A percentile compares a stretch with the other conserved stretches of the same genome.
Evolutionary conservation across 495 filamentous ascomycete species (phyloP).

Genomic region (Aspergillus affinis): DNA sequence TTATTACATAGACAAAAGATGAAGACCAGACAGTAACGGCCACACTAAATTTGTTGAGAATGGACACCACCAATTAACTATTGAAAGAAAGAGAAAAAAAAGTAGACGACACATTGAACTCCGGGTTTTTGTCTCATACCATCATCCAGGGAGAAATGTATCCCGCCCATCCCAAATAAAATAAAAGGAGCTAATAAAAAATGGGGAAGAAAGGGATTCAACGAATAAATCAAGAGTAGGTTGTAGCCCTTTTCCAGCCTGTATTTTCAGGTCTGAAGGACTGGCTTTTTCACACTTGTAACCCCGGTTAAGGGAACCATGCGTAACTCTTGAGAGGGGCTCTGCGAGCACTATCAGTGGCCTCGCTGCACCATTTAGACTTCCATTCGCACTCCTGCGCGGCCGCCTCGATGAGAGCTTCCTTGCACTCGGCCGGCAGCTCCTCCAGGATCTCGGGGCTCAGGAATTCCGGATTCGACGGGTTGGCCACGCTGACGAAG

Average conservation of each 20-base stretch:
- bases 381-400: slow-evolving; percentile 70
- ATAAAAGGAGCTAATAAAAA: slow-evolving; percentile 5
- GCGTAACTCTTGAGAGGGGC: slow-evolving; percentile 53
- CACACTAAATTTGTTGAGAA: not conserved
- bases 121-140: slow-evolving; percentile 12
- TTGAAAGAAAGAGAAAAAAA: not conserved
- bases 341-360: slow-evolving; percentile 44
- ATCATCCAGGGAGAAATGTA: slow-evolving; percentile 4
- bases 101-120: slow-evolving; percentile 10
- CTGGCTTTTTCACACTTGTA: not conserved
- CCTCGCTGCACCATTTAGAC: slow-evolving; percentile 65
- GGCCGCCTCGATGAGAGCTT: slow-evolving; percentile 64
- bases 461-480: slow-evolving; percentile 48
- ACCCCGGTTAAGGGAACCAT: slow-evolving; percentile 38
- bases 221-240: slow-evolving; percentile 9
- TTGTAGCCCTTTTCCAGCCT: not conserved
- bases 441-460: slow-evolving; percentile 65
- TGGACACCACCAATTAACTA: not conserved
- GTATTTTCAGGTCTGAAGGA: not conserved
- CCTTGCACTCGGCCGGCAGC: slow-evolving; percentile 69
- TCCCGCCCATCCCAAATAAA: slow-evolving; percentile 6
- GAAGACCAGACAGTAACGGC: not conserved
- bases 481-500: slow-evolving; percentile 50
- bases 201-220: not conserved
- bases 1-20: not conserved